phyloP scores from a whole-genome alignment of 345 rosid genomes.

The Salix suchowensis region DNA sequence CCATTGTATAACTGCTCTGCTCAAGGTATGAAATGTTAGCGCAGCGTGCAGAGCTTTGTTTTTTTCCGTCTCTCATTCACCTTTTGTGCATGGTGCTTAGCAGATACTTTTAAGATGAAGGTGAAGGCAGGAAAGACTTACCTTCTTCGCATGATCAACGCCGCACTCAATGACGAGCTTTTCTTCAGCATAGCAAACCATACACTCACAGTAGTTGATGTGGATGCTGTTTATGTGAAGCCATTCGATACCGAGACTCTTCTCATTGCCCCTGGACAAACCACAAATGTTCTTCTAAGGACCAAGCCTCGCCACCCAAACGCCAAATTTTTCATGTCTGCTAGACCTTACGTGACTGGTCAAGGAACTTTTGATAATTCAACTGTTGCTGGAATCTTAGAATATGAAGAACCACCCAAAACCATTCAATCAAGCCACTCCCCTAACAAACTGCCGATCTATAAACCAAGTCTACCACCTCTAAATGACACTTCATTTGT shows the following conservation, averaged over 20 bases:
- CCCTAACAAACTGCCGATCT: neutral
- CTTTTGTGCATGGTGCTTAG: neutral
- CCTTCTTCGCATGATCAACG: neutral
- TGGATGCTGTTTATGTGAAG: conserved; percentile 4
- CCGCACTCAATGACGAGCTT: neutral
- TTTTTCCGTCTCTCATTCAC: neutral
- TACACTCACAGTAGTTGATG: neutral
- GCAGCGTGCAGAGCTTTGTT: too few relatives aligned
- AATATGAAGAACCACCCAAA: neutral
- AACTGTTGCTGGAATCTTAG: neutral
- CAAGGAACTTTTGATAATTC: conserved; percentile 3
- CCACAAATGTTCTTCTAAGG: conserved; percentile 1
- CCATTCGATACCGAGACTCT: neutral
- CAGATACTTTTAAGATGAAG: neutral
- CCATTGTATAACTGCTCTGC: conserved; percentile 1
- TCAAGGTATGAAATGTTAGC: neutral
- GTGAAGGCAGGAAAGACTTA: neutral
- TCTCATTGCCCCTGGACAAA: conserved; percentile 2
- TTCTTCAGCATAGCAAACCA: conserved; percentile 8
- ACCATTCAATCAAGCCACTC: neutral
- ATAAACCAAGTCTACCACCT: neutral
- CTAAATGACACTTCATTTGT: neutral
- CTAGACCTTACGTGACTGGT: conserved; percentile 1
- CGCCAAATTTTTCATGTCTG: neutral
- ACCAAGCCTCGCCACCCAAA: neutral